Conservation (phyloP, 305 asterid species). For the Andrographis paniculata region DNA sequence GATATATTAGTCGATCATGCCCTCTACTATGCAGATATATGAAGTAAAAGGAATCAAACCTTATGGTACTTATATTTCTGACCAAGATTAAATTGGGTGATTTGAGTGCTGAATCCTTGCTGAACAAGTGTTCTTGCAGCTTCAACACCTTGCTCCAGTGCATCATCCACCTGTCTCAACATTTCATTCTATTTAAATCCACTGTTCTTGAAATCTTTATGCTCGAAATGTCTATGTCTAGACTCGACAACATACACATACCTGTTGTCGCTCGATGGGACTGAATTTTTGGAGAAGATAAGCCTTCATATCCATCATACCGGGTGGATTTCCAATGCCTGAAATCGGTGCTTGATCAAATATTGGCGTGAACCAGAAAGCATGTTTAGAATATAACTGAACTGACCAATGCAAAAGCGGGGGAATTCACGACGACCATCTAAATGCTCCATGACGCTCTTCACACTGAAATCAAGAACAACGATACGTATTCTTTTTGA, state of each 20-base stretch:
- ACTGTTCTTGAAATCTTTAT: background rate
- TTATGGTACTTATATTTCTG: slow-evolving; percentile 89
- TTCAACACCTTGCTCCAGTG: slow-evolving; percentile 80
- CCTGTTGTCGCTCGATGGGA: slow-evolving; percentile 67
- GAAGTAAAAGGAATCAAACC: too few relatives aligned
- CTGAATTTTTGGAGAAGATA: slow-evolving; percentile 90
- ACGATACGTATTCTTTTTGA: slow-evolving; percentile 4
- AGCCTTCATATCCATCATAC: slow-evolving; percentile 91
- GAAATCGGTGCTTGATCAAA: slow-evolving; percentile 8
- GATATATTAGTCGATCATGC: too few relatives aligned
- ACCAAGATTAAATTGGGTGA: slow-evolving; percentile 81
- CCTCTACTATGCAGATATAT: too few relatives aligned
- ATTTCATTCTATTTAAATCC: background rate
- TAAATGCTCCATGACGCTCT: slow-evolving; percentile 82
- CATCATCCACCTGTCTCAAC: slow-evolving; percentile 56
- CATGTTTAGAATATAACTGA: background rate
- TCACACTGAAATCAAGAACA: slow-evolving; percentile 43
- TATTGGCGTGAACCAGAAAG: background rate
- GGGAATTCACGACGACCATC: slow-evolving; percentile 83
- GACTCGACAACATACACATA: slow-evolving; percentile 4
- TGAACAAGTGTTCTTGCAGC: slow-evolving; percentile 55
- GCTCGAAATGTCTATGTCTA: too few relatives aligned
- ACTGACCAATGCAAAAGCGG: slow-evolving; percentile 78
- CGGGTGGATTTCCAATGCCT: slow-evolving; percentile 95
- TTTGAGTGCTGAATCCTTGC: slow-evolving; percentile 70